Evolutionary conservation across 164 flowering plant genomes (phyloP), one percentile per base, ranked within the genome.

Genomic region (Vitis rupestris): DNA sequence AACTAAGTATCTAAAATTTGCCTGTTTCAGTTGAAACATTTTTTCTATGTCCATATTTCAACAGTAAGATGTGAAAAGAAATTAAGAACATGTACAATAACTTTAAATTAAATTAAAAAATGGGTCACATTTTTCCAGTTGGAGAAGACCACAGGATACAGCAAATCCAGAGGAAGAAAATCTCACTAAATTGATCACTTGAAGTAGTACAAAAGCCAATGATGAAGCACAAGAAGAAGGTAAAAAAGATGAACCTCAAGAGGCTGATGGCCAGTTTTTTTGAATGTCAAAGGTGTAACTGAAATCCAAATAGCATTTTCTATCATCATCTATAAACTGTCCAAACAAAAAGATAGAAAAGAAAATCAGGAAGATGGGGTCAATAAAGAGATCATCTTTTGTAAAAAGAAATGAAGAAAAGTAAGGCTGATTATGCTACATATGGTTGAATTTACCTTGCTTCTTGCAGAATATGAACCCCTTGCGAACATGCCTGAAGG

Each of bases 281-380:
- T 77, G 76, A 70, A 86, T 86, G 59, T 86, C 88, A n/a, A 86
- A 86, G 66, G 54, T 47, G 79, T 86, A 86, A 53, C 59, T 82
- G 52, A 80, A 59, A 59, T 86, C 90, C 84, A 86, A 74, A 66
- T 84, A 83, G 77, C 88, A 78, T 59, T 84, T 86, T 37, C 83
- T 79, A 62, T 84, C 86, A 50, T 86, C 87, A 61, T 86, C 87
- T 16, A 81, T 66, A 71, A 84, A 81, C 90, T 86, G 81, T 37
- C 44, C 44, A 47, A 69, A 63, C 15, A 56, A 37, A 61, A 52
- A 15, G 3, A 48, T 16, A 63, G 5, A 63, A 47, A 17, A 63
- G n/a, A 0, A 63, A 10, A 37, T 37, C 55, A 68, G 2, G 1
- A 17, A 14, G 6, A n/a, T 14, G 1, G 29, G 62, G 8, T 16